Evolutionary conservation across 2,329 filamentous ascomycete genomes (phyloP).

Genomic region (Trichoderma sp.): DNA sequence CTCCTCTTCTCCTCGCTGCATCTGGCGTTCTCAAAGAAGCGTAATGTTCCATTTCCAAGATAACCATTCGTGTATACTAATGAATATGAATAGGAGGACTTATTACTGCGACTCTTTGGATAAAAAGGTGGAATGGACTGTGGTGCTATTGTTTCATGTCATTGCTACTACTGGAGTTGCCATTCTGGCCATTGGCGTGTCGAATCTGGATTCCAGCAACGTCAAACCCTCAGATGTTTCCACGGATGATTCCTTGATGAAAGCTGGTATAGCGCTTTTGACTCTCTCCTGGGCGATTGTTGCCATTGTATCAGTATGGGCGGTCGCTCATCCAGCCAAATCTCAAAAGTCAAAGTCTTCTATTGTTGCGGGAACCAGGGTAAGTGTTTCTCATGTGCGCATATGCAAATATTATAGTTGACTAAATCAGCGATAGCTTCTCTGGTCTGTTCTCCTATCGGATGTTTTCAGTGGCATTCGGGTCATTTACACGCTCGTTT

Average conservation of each 20-base stretch:
- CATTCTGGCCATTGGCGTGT: background rate
- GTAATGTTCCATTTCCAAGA: background rate
- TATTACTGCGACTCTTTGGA: background rate
- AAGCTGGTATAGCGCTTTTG: background rate
- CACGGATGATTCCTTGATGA: background rate
- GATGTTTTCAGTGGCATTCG: background rate
- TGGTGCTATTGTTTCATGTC: background rate
- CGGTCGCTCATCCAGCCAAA: background rate
- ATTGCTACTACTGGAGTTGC: background rate
- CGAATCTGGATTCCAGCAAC: background rate
- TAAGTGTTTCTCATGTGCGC: background rate
- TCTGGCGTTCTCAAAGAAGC: background rate
- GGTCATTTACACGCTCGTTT: background rate
- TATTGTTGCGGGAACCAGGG: background rate
- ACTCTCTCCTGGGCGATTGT: background rate
- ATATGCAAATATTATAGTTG: background rate
- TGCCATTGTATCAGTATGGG: background rate
- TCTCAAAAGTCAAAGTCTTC: background rate
- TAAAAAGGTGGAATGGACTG: background rate
- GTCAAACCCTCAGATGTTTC: background rate
- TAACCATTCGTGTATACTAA: background rate
- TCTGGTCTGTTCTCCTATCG: background rate
- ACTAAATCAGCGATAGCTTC: background rate
- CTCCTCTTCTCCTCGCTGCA: background rate
- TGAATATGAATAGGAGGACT: background rate